Evolutionary conservation across 2,329 filamentous ascomycete genomes (phyloP).

Genomic region (Microcera coccophila): DNA sequence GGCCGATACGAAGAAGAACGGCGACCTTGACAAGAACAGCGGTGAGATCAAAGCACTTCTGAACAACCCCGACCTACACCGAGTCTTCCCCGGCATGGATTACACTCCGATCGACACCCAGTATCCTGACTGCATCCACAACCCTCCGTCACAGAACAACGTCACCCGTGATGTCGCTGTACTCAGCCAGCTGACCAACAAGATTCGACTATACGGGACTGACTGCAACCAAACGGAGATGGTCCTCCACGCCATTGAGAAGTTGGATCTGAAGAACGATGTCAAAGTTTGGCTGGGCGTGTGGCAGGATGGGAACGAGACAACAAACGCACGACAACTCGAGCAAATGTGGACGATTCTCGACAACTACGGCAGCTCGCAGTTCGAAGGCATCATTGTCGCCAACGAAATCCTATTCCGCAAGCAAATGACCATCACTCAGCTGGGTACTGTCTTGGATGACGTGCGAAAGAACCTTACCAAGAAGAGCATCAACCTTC

Average conservation of each 20-base stretch:
- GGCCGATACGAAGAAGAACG: constrained; percentile 59
- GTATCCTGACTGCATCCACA: constrained; percentile 74
- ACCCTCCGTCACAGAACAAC: constrained; percentile 88
- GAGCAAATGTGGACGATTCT: constrained; percentile 80
- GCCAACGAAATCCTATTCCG: constrained; percentile 79
- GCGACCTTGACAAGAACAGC: constrained; percentile 71
- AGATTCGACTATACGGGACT: constrained; percentile 84
- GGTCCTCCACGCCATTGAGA: constrained; percentile 77
- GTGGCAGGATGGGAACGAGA: constrained; percentile 80
- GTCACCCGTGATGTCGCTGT: constrained; percentile 88
- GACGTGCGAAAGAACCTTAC: constrained; percentile 71
- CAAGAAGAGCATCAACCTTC: constrained; percentile 61
- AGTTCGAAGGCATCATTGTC: constrained; percentile 78
- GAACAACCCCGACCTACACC: constrained; percentile 78
- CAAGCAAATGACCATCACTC: constrained; percentile 63
- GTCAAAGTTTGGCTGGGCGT: constrained; percentile 94
- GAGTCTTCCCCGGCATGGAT: constrained; percentile 91
- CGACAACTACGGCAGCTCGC: constrained; percentile 60
- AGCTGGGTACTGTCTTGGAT: constrained; percentile 61
- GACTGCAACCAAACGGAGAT: constrained; percentile 98
- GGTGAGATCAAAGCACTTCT: constrained; percentile 75
- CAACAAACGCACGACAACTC: constrained; percentile 80
- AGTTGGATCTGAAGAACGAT: constrained; percentile 63
- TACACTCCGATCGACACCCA: constrained; percentile 91
- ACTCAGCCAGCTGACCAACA: constrained; percentile 83